Conservation (phyloP, 1,284 basidiomycete species). For the Trichosporon coremiiforme region DNA sequence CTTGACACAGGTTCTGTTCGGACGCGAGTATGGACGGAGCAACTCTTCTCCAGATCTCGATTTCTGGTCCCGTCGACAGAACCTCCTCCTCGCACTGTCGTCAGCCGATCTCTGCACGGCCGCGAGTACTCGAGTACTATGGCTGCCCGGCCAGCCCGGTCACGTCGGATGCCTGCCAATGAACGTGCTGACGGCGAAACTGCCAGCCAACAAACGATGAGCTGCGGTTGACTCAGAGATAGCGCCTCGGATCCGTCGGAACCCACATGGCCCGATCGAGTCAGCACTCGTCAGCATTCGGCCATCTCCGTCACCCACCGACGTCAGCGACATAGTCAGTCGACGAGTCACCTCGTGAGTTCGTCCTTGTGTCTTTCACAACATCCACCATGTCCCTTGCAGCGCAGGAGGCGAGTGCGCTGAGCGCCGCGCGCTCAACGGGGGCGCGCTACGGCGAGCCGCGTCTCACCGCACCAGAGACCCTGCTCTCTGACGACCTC, state of each 20-base stretch:
- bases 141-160: too few relatives aligned
- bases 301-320: slow-evolving; percentile 4
- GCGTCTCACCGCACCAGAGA: background rate
- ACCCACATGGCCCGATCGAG: background rate
- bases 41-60: background rate
- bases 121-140: too few relatives aligned
- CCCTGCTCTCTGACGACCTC: slow-evolving; percentile 38
- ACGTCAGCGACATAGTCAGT: background rate
- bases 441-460: slow-evolving; percentile 2
- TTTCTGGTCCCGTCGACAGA: background rate
- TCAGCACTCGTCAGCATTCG: background rate
- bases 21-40: background rate
- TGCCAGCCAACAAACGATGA: background rate
- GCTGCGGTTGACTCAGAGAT: background rate
- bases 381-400: slow-evolving; percentile 16
- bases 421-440: background rate
- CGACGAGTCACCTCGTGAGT: background rate
- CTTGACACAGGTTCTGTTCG: background rate
- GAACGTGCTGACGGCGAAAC: background rate
- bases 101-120: background rate
- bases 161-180: background rate
- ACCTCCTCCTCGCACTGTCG: background rate
- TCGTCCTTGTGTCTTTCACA: background rate
- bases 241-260: background rate
- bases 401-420: background rate